Percentiles rank a stretch among this genome's conserved stretches.
These are phyloP conservation scores for Leishmania amazonensis DNA, from an alignment of 208 protist species.

Conservation along the genomic window DNA sequence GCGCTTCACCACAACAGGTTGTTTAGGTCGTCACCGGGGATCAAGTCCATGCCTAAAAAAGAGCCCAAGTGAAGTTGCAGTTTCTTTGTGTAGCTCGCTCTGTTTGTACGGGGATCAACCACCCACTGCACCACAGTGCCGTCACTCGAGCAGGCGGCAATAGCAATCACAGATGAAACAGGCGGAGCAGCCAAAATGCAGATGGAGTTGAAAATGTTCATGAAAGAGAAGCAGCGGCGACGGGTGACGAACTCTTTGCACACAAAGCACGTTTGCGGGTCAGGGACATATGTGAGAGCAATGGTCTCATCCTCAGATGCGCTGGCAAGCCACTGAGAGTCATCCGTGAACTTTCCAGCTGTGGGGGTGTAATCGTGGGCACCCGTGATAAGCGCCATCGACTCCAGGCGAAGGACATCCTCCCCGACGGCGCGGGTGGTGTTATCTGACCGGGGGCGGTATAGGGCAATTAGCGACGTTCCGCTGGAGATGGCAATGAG, in stretches of 20 bases:
- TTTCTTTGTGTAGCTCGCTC: slow-evolving; percentile 67
- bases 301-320: slow-evolving; percentile 82
- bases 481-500: slow-evolving; percentile 71
- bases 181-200: slow-evolving; percentile 69
- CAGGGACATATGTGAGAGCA: slow-evolving; percentile 54
- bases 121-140: slow-evolving; percentile 84
- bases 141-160: slow-evolving; percentile 80
- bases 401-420: slow-evolving; percentile 50
- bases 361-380: slow-evolving; percentile 66
- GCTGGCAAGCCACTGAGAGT: slow-evolving; percentile 79
- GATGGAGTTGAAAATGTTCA: slow-evolving; percentile 85
- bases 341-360: slow-evolving; percentile 61
- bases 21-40: slow-evolving; percentile 29
- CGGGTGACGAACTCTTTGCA: slow-evolving; percentile 65
- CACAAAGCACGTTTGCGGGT: slow-evolving; percentile 49
- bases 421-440: slow-evolving; percentile 30
- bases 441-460: slow-evolving; percentile 39
- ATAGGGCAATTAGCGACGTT: slow-evolving; percentile 60
- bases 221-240: slow-evolving; percentile 81
- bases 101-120: slow-evolving; percentile 55
- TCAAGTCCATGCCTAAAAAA: slow-evolving; percentile 68
- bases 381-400: slow-evolving; percentile 58
- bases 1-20: slow-evolving; percentile 18
- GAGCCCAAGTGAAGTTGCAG: slow-evolving; percentile 78
- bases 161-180: slow-evolving; percentile 64